Percentiles rank a stretch among this genome's conserved stretches.
Conservation (phyloP, 1,139 yeast species). For the Yamadazyma pseudoaaseri region DNA sequence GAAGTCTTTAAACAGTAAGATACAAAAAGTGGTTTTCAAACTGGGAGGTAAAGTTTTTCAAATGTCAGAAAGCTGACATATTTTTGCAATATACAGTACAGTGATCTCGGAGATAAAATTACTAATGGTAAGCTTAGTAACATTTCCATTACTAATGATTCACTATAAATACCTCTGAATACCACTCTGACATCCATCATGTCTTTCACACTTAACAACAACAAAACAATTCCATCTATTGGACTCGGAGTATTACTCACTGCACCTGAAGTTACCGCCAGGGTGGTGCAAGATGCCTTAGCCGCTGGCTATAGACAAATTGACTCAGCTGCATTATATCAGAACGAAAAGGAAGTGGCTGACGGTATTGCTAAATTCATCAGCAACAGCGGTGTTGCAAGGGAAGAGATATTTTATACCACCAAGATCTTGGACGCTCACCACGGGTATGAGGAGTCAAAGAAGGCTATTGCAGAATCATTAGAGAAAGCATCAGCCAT, state of each 20-base stretch:
- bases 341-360: conserved; percentile 50
- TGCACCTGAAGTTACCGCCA: conserved; percentile 23
- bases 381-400: conserved; percentile 30
- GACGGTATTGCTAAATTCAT: conserved; percentile 41
- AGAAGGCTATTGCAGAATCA: conserved; percentile 52
- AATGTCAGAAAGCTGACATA: no score
- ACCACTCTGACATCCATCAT: no score
- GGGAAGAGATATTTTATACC: conserved; percentile 39
- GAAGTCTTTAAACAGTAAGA: no score
- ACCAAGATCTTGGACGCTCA: conserved; percentile 64
- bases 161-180: no score
- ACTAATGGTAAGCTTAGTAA: no score
- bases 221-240: conserved; percentile 37
- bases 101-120: no score
- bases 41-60: no score
- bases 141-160: no score
- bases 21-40: no score
- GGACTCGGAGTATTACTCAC: conserved; percentile 38
- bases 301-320: conserved; percentile 67
- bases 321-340: conserved; percentile 45
- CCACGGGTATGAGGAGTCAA: conserved; percentile 60
- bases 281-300: conserved; percentile 42
- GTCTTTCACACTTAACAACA: conserved; percentile 37
- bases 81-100: no score
- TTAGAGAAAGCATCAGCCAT: conserved; percentile 60